Conservation (phyloP, 1,284 basidiomycete genomes). For the Xerocomus minutiporus region DNA sequence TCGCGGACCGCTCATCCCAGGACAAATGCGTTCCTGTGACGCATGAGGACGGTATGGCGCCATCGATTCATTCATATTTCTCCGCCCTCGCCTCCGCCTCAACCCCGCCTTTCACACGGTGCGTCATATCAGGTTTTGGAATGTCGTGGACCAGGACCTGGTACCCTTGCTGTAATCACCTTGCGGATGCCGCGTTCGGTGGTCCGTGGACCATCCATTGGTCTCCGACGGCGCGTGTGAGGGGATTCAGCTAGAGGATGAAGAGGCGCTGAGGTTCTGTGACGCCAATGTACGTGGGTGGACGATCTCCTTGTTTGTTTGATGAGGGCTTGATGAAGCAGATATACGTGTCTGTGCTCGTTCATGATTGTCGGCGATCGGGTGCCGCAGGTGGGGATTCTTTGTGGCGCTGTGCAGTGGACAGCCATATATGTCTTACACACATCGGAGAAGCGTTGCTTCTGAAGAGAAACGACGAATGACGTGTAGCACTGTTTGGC, state of each 20-base stretch:
- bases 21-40: constrained; percentile 27
- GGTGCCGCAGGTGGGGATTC: not conserved
- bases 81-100: constrained; percentile 25
- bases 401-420: not conserved
- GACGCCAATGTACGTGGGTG: no score
- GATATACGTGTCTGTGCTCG: not conserved
- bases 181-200: constrained; percentile 26
- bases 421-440: not conserved
- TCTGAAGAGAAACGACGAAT: not conserved
- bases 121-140: not conserved
- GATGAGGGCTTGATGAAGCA: no score
- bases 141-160: not conserved
- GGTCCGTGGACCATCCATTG: not conserved
- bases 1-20: constrained; percentile 4
- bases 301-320: no score
- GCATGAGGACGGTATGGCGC: constrained; percentile 14
- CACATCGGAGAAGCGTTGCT: not conserved
- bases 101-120: constrained; percentile 20
- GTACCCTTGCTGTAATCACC: constrained; percentile 26
- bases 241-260: not conserved
- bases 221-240: not conserved
- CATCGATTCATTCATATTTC: constrained; percentile 9
- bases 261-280: no score
- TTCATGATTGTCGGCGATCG: not conserved
- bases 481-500: not conserved